Base-by-base conservation (phyloP, 345 rosid species). In the Pistacia integerrima region DNA sequence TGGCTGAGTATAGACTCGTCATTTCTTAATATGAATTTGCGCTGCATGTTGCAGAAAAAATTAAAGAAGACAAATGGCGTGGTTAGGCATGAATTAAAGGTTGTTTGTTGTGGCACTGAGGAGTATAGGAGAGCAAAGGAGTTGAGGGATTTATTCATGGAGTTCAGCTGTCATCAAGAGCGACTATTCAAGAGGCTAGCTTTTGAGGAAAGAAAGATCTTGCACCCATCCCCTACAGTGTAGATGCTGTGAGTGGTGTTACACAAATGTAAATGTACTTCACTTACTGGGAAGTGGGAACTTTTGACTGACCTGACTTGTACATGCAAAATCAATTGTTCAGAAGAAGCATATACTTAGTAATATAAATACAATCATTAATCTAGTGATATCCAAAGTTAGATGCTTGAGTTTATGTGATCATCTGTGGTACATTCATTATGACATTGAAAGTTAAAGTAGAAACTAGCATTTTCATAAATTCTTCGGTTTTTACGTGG, bases 51-150 rank as follows among this genome's bases (percentile, higher is more conserved):
- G 73, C 68, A 79, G 84, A 67, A 71, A n/a, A 80, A 69, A 62
- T 55, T 64, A n/a, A 56, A 3, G 17, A 51, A 38, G 14, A 52
- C 28, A n/a, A 56, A 30, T 9, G 3, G 2, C 4, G 41, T 44
- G 59, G 65, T 11, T 9, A 9, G 49, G 17, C 44, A 64, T 54
- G 86, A 69, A 54, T 36, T 85, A 56, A 84, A 71, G 75, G 55
- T 85, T 17, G 87, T 84, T n/a, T 52, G 3, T 49, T 54, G 20
- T 20, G 89, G 83, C 38, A 78, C 85, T 0, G 76, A 78, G 49
- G 87, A 80, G 67, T 87, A 74, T 63, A 16, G 35, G 64, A 77
- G 33, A 17, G 91, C 84, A 0, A 80, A 74, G 80, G 65, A 77
- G 74, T 58, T 74, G 62, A 82, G 75, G 60, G 85, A 82, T 70